Percentiles rank a stretch among this genome's conserved stretches.
These are phyloP conservation scores for Amphicarpaea edgeworthii DNA, from an alignment of 306 rosid genomes.

Conservation along the genomic window DNA sequence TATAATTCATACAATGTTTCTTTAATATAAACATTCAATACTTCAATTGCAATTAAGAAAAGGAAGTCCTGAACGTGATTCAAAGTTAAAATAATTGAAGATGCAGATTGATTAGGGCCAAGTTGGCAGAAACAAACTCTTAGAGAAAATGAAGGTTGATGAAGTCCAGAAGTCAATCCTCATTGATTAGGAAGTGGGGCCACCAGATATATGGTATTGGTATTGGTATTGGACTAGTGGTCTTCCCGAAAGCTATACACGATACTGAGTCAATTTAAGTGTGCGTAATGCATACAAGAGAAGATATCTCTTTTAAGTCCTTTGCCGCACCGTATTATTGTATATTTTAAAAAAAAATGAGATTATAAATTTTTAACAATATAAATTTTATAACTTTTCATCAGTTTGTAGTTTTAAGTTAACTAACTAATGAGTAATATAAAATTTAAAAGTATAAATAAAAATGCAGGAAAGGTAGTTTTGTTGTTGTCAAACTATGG, in stretches of 20 bases:
- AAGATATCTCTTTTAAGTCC: background rate
- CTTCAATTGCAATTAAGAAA: background rate
- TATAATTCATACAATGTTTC: too few relatives aligned
- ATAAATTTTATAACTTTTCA: background rate
- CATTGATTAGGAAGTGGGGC: conserved; percentile 3
- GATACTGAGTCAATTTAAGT: background rate
- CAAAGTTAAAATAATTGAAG: background rate
- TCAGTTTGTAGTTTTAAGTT: background rate
- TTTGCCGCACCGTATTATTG: background rate
- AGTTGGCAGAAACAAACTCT: background rate
- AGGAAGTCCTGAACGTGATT: background rate
- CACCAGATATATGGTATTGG: background rate
- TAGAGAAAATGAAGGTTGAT: background rate
- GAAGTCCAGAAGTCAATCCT: background rate
- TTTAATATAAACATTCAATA: background rate
- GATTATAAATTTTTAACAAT: background rate
- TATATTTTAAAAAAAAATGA: background rate
- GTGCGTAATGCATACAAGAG: background rate
- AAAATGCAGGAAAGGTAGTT: background rate
- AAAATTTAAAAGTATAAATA: background rate
- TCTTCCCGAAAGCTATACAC: background rate
- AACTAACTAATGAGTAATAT: background rate
- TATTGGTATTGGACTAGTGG: background rate
- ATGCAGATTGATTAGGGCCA: background rate
- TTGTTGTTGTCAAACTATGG: background rate